Evolutionary conservation across 805 yeast genomes (phyloP).

Genomic region (Ogataea angusta): DNA sequence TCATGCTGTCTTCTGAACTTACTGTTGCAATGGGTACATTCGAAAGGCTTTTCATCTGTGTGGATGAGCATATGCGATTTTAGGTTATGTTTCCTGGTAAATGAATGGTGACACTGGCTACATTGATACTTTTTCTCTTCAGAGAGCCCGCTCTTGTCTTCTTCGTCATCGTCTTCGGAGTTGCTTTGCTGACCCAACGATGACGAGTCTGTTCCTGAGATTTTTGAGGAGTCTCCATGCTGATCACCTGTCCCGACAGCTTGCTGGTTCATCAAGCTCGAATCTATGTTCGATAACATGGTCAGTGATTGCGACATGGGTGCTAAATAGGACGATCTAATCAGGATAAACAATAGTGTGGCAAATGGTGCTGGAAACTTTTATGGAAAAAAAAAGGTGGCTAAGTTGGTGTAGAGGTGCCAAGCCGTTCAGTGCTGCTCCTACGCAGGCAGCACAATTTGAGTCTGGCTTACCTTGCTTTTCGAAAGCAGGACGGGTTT

Average conservation of each 20-base stretch:
- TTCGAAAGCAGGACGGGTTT: too few relatives aligned
- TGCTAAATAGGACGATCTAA: background rate
- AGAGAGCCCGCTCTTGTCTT: slow-evolving; percentile 13
- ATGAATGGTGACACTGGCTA: slow-evolving; percentile 57
- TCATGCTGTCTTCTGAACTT: slow-evolving; percentile 74
- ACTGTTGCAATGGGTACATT: slow-evolving; percentile 57
- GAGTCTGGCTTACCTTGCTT: too few relatives aligned
- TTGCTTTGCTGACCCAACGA: slow-evolving; percentile 11
- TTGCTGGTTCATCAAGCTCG: slow-evolving; percentile 20
- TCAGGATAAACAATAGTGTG: slow-evolving; percentile 13
- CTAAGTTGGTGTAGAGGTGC: slow-evolving; percentile 13
- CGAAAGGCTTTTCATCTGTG: slow-evolving; percentile 59
- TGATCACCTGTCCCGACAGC: slow-evolving; percentile 7
- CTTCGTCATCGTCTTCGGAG: slow-evolving; percentile 18
- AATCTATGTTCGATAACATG: slow-evolving; percentile 20
- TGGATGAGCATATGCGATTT: slow-evolving; percentile 71
- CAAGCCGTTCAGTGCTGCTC: background rate
- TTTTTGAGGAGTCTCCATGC: slow-evolving; percentile 3
- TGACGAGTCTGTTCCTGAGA: slow-evolving; percentile 8
- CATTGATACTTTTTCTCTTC: slow-evolving; percentile 46
- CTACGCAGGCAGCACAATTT: too few relatives aligned
- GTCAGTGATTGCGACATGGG: slow-evolving; percentile 18
- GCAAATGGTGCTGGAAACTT: slow-evolving; percentile 15
- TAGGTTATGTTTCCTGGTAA: slow-evolving; percentile 71
- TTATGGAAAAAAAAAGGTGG: slow-evolving; percentile 6